Evolutionary conservation across 192 early-diverging fungal genomes (phyloP).

Genomic region (Allomyces macrogynus): DNA sequence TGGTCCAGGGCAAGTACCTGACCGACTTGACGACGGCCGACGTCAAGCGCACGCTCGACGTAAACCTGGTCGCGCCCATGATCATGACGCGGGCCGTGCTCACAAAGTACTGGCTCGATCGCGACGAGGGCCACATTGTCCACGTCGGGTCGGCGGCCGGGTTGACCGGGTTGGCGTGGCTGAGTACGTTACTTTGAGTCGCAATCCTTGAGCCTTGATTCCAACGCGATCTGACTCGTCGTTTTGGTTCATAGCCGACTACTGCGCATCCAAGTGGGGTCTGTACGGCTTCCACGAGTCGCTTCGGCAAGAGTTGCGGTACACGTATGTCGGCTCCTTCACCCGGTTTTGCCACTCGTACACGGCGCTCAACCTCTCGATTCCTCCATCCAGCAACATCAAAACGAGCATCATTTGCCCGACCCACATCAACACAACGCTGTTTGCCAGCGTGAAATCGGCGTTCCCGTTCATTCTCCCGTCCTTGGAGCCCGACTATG

Average conservation of each 20-base stretch:
- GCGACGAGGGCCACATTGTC: not conserved
- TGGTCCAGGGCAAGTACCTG: not conserved
- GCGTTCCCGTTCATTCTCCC: not conserved
- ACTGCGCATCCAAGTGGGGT: not conserved
- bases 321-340: not conserved
- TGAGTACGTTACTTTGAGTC: not conserved
- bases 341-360: not conserved
- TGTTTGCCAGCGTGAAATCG: not conserved
- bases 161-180: not conserved
- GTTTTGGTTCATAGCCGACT: not conserved
- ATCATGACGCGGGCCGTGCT: not conserved
- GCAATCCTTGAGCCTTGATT: not conserved
- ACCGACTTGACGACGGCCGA: not conserved
- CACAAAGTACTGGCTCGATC: not conserved
- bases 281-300: not conserved
- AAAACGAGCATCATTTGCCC: not conserved
- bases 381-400: not conserved
- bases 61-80: not conserved
- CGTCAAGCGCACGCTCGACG: not conserved
- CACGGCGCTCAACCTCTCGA: not conserved
- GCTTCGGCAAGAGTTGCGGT: not conserved
- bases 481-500: not conserved
- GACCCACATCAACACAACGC: not conserved
- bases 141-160: not conserved
- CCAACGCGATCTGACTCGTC: not conserved